phyloP scores from a whole-genome alignment of 345 rosid species.

The Eucalyptus victrix region DNA sequence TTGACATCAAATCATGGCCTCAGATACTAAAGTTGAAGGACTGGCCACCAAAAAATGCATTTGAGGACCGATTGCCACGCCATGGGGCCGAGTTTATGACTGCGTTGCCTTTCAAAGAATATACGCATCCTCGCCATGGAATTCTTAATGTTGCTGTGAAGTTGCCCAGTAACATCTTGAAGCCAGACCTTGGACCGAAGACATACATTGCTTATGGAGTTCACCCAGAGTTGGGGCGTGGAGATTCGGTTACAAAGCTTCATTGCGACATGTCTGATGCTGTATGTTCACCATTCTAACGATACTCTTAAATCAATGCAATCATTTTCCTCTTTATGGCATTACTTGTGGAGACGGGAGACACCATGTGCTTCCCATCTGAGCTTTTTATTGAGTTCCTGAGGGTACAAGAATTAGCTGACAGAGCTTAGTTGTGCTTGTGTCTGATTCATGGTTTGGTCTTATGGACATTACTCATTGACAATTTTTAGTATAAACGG shows the following conservation, averaged over 20 bases:
- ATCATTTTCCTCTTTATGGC: not conserved
- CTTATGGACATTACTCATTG: not conserved
- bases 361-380: not conserved
- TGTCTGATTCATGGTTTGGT: not conserved
- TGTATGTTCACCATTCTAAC: slow-evolving; percentile 8
- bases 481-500: not conserved
- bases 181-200: slow-evolving; percentile 56
- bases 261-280: slow-evolving; percentile 63
- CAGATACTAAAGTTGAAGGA: slow-evolving; percentile 43
- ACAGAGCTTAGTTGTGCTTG: not conserved
- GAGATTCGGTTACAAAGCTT: slow-evolving; percentile 71
- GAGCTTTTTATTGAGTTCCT: not conserved
- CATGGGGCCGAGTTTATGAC: slow-evolving; percentile 27
- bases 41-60: slow-evolving; percentile 41
- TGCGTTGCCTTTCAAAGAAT: slow-evolving; percentile 37
- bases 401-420: not conserved
- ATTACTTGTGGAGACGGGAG: not conserved
- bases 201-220: slow-evolving; percentile 47
- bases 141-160: slow-evolving; percentile 29
- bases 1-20: slow-evolving; percentile 14
- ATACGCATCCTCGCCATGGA: slow-evolving; percentile 31
- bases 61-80: slow-evolving; percentile 36
- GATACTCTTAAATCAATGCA: not conserved
- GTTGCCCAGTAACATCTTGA: slow-evolving; percentile 14
- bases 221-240: slow-evolving; percentile 43